Evolutionary conservation across 352 stramenopile species (phyloP), one percentile per base, ranked within the genome.

Genomic region (Phytopythium vexans): DNA sequence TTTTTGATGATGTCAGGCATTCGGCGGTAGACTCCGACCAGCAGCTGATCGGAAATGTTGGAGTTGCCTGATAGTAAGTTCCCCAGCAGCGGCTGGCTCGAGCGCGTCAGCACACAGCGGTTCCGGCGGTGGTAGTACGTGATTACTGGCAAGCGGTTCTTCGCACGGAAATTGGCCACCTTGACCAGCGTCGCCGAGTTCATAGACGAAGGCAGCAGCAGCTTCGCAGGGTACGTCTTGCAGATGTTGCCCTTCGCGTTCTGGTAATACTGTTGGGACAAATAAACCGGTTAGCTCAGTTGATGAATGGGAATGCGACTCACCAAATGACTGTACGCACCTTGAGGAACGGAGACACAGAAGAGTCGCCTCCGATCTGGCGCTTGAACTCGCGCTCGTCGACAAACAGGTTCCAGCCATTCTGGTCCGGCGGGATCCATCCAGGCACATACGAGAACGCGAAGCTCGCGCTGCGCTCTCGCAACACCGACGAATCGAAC

Each of bases 71-170:
- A 91, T 0, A 92, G 62, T 32, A 93, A 55, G 47, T 75, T 90
- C 0, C 88, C 88, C 1, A 92, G 58, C 8, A 95, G 62, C 21
- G 88, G 88, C 53, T 96, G 88, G 6, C 80, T 86, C 1, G 82
- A 95, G 4, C 88, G 75, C n/a, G 75, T 82, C 42, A 96, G 62
- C 2, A 94, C 82, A 56, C 82, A 92, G 11, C 79, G 72, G 38
- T 92, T 89, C 4, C 74, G 72, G 14, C 66, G 72, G 45, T 94
- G 82, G 15, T 89, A 88, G 49, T 92, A 96, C 36, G 85, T 95
- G 51, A 96, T 79, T 16, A 94, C 85, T 6, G 87, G 87, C 7
- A 97, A 46, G 6, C 88, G 86, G 37, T 90, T 90, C 64, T 94
- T 94, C 9, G 85, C 77, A 41, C 88, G 83, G 56, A 94, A 97